Evolutionary conservation across 805 yeast species (phyloP), one percentile per base, ranked within the genome.

Genomic region (Cyberlindnera saturnus): DNA sequence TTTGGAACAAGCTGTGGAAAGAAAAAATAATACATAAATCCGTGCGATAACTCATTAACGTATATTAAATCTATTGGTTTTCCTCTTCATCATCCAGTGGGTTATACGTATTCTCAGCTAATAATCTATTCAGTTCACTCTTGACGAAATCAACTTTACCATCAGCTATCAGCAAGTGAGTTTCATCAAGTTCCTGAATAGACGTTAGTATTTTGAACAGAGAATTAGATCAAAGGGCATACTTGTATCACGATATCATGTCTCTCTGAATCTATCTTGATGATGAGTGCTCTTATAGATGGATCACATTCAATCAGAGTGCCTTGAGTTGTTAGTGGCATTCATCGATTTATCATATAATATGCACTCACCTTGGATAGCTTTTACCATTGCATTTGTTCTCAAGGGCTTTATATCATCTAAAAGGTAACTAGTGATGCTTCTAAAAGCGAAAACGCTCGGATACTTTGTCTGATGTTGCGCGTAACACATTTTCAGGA

Each of bases 81-180:
- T 64, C 52, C 15, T 66, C 81, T 42, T 82, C 90, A 14, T 82
- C 95, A 20, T 85, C 91, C 48, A 82, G 62, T 3, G 96, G 93
- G 55, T 86, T 82, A 64, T 85, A 91, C 2, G 91, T 81, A 59
- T 91, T 93, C 61, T 86, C 81, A 2, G 95, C 80, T 19, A 91
- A 68, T 47, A 88, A 64, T 47, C 79, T 66, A 58, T 86, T 87
- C 51, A 91, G 72, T 61, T 91, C 96, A 41, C 65, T 69, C 53
- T 89, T 91, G 39, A 91, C 81, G 56, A 70, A 80, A 19, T 79
- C 82, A 2, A 91, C 86, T 64, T 82, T 85, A 32, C 77, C 75
- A 29, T 82, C 83, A 52, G 86, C 91, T 26, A 91, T 83, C 47
- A 93, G 69, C 16, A 91, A 64, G 62, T 93, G 98, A 1, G 93